Evolutionary conservation across 768 basidiomycete genomes (phyloP).

Genomic region (Auriculariales sp.): DNA sequence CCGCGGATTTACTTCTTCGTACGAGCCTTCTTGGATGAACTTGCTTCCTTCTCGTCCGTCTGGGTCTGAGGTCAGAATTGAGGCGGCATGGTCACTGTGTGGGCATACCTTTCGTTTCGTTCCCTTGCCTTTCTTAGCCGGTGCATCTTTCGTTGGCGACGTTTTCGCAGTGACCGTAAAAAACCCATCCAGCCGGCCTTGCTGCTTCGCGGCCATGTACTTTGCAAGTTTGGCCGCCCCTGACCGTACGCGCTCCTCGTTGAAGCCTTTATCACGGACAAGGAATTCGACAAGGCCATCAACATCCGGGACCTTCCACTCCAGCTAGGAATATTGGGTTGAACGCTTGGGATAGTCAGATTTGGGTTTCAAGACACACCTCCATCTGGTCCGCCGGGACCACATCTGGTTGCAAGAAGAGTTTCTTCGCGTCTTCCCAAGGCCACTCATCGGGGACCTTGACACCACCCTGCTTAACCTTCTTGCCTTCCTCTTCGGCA

Average conservation of each 20-base stretch:
- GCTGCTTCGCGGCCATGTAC: conserved; percentile 79
- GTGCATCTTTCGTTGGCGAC: conserved; percentile 30
- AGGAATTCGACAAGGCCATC: conserved; percentile 90
- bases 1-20: conserved; percentile 19
- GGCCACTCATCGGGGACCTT: conserved; percentile 90
- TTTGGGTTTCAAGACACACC: conserved; percentile 26
- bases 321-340: conserved; percentile 40
- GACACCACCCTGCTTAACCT: conserved; percentile 64
- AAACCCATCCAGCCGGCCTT: conserved; percentile 92
- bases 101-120: conserved; percentile 38
- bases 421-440: conserved; percentile 84
- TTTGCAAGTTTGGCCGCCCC: conserved; percentile 89
- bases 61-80: conserved; percentile 7
- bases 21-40: conserved; percentile 26
- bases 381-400: conserved; percentile 73
- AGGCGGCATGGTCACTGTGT: background rate
- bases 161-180: conserved; percentile 60
- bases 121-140: conserved; percentile 11
- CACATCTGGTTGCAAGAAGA: conserved; percentile 87
- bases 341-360: background rate
- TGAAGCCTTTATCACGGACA: conserved; percentile 93
- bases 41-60: conserved; percentile 19
- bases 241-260: conserved; percentile 90
- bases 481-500: conserved; percentile 30
- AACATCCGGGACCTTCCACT: conserved; percentile 87